Percentiles rank a stretch among this genome's conserved stretches.
Conservation (phyloP, 345 rosid species). For the Gossypium ekmanianum region DNA sequence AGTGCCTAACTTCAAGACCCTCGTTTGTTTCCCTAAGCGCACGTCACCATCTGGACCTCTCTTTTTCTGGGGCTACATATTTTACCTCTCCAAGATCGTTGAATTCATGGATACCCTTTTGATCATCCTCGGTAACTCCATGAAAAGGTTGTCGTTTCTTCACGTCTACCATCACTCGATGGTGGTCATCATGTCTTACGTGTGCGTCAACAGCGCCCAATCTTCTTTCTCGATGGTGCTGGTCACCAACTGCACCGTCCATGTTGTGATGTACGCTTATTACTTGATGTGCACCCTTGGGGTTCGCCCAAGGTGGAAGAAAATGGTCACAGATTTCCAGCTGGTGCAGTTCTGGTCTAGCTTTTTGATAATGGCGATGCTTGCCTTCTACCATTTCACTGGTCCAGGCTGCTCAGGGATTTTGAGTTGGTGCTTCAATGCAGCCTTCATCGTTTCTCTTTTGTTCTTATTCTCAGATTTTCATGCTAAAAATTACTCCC, state of each 20-base stretch:
- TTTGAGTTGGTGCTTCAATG: constrained; percentile 53
- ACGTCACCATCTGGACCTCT: constrained; percentile 48
- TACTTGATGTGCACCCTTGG: constrained; percentile 47
- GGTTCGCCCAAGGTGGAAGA: constrained; percentile 59
- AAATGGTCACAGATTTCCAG: constrained; percentile 55
- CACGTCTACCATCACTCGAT: constrained; percentile 72
- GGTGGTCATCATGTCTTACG: constrained; percentile 56
- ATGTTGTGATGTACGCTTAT: constrained; percentile 61
- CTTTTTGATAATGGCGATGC: constrained; percentile 34
- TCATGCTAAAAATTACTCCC: constrained; percentile 39
- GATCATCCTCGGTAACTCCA: constrained; percentile 41
- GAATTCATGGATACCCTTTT: constrained; percentile 59
- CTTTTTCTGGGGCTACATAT: constrained; percentile 67
- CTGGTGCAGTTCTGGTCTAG: constrained; percentile 54
- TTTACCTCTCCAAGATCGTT: constrained; percentile 59
- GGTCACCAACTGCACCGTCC: constrained; percentile 51
- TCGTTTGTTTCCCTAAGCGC: constrained; percentile 48
- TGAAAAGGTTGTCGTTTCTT: constrained; percentile 50
- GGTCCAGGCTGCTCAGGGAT: constrained; percentile 60
- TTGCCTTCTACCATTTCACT: constrained; percentile 44
- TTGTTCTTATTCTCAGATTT: constrained; percentile 48
- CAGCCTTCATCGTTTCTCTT: constrained; percentile 47
- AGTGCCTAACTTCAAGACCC: constrained; percentile 27
- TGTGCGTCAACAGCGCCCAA: constrained; percentile 41
- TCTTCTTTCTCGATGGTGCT: constrained; percentile 51